Conservation (phyloP, 192 early-diverging fungal species). For the Spizellomyces sp. region DNA sequence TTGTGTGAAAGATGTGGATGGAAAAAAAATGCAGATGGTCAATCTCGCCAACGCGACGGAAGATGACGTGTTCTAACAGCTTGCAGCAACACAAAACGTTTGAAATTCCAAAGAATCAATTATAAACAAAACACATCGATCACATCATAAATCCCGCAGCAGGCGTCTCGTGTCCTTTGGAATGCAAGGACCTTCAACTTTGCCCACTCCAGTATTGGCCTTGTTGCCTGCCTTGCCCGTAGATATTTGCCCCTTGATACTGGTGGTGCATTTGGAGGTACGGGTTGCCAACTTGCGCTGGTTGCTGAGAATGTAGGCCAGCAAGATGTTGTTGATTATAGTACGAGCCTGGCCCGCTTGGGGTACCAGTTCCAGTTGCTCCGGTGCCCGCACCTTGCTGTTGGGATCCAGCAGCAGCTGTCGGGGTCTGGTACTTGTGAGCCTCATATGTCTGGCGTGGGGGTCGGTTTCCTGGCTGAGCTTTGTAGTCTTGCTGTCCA, state of each 20-base stretch:
- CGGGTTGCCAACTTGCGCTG: neutral
- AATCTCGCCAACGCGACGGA: no score
- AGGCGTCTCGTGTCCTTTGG: neutral
- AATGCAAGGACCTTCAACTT: constrained; percentile 12
- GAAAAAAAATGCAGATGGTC: no score
- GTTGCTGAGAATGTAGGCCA: neutral
- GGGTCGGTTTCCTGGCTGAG: constrained; percentile 2
- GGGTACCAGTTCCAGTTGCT: neutral
- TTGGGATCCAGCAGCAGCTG: neutral
- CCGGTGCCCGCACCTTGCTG: constrained; percentile 13
- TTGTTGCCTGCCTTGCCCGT: constrained; percentile 7
- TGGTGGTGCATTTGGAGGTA: constrained; percentile 16
- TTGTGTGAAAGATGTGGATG: neutral
- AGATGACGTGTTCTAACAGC: no score
- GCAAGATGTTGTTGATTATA: constrained; percentile 35
- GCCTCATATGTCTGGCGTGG: constrained; percentile 18
- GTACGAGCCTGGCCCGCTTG: constrained; percentile 20
- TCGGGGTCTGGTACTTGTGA: constrained; percentile 12
- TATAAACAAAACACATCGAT: no score
- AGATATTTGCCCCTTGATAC: constrained; percentile 12
- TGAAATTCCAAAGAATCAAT: no score
- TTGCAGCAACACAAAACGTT: no score
- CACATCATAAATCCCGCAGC: no score
- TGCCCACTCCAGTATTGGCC: constrained; percentile 46
- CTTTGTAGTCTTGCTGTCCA: neutral